Evolutionary conservation across 345 rosid genomes (phyloP), one percentile per base, ranked within the genome.

Genomic region (Euphorbia peplus): DNA sequence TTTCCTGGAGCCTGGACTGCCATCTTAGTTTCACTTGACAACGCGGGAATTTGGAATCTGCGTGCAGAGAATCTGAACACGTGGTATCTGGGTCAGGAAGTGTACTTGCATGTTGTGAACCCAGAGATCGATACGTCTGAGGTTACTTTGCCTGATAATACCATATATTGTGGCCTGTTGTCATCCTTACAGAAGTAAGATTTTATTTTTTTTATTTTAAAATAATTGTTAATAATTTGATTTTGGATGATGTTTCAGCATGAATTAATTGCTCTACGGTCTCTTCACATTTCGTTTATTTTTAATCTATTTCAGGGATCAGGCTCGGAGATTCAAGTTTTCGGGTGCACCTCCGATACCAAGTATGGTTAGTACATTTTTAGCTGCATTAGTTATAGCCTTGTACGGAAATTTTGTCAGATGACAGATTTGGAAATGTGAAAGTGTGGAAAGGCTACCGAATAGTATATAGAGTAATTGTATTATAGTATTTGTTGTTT

Each of bases 1-100:
- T 91, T 85, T 80, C 97, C 98, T 1, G 95, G 91, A 80, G 96
- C 96, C 52, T 93, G 98, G 98, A 88, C 98, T 0, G 97, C 98
- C 18, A 84, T 93, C 52, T 76, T 93, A 69, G 89, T 91, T 71
- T 86, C 86, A 56, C 85, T 93, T 22, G 98, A 91, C 80, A 91
- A 89, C 83, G 84, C 95, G 8, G 98, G 98, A 62, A 81, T 91
- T 60, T 91, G 98, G 98, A 93, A 93, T 71, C 90, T 93, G 55
- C 88, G 95, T 3, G 62, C 79, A 1, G 82, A 93, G 85, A 93
- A 89, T 82, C 95, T 93, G 0, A 79, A 86, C 74, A 83, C 93
- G 6, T 90, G 97, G 98, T 85, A 87, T 80, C 80, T 91, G 59
- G 97, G 98, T n/a, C 93, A 89, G 78, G 96, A 93, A 78, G 76